Percentiles rank a stretch among this genome's conserved stretches.
Evolutionary conservation across 1,284 basidiomycete species (phyloP).

Genomic region (Sanghuangporus weigelae): DNA sequence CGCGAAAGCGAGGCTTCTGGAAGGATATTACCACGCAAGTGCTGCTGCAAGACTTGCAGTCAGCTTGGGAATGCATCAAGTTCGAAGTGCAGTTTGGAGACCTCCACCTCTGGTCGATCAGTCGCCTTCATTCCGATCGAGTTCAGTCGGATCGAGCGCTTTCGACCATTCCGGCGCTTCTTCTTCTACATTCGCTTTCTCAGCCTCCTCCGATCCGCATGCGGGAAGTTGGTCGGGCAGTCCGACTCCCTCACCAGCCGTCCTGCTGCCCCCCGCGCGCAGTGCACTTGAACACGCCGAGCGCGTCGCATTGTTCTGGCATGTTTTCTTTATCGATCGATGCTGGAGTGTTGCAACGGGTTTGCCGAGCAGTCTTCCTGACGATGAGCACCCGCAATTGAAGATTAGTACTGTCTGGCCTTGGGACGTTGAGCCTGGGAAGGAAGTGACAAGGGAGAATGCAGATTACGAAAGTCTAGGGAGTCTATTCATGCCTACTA

Average conservation of each 20-base stretch:
- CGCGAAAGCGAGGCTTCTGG: constrained; percentile 48
- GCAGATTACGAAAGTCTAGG: constrained; percentile 16
- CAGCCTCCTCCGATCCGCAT: constrained; percentile 16
- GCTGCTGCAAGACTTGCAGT: constrained; percentile 51
- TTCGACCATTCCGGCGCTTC: background rate
- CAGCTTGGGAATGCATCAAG: constrained; percentile 49
- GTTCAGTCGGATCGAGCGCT: background rate
- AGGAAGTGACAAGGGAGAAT: constrained; percentile 1
- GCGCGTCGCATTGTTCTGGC: constrained; percentile 52
- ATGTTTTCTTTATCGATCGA: constrained; percentile 54
- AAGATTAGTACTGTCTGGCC: constrained; percentile 52
- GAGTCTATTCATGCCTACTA: constrained; percentile 6
- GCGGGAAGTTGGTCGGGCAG: constrained; percentile 1
- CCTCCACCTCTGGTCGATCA: constrained; percentile 17
- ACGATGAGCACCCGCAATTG: constrained; percentile 43
- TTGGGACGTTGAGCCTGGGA: constrained; percentile 14
- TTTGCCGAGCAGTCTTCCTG: constrained; percentile 46
- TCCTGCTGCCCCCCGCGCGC: constrained; percentile 34
- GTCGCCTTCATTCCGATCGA: background rate
- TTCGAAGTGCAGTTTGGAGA: constrained; percentile 31
- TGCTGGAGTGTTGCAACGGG: constrained; percentile 52
- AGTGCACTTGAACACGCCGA: constrained; percentile 41
- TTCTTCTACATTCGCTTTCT: constrained; percentile 12
- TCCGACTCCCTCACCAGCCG: constrained; percentile 22
- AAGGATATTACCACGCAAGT: constrained; percentile 57